phyloP scores from a whole-genome alignment of 257 asterid genomes.

The Jasminum sambac region DNA sequence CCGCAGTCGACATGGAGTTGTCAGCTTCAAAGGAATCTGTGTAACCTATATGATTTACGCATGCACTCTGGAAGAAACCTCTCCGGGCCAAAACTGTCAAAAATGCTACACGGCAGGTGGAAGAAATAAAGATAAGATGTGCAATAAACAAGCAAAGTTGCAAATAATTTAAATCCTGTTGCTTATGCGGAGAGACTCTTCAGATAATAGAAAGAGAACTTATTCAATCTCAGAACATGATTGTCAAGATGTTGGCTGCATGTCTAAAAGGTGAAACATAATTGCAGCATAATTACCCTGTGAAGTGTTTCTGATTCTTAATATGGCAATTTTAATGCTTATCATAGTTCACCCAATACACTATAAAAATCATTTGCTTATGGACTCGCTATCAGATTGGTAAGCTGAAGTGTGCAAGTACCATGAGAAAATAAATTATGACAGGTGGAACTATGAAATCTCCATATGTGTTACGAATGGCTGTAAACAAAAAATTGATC shows the following conservation, averaged over 20 bases:
- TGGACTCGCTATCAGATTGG: conserved; percentile 13
- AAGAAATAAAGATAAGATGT: not conserved
- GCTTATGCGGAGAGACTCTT: not conserved
- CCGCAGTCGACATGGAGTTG: conserved; percentile 57
- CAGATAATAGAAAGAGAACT: conserved; percentile 10
- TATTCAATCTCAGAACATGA: conserved; percentile 1
- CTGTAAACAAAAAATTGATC: not conserved
- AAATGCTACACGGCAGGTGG: conserved; percentile 58
- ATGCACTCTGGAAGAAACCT: conserved; percentile 61
- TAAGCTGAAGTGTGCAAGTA: conserved; percentile 14
- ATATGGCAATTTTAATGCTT: conserved; percentile 13
- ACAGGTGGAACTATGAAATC: not conserved
- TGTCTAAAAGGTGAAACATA: conserved; percentile 14
- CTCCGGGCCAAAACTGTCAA: conserved; percentile 80
- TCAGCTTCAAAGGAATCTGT: conserved; percentile 47
- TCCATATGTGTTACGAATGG: not conserved
- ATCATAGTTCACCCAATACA: conserved; percentile 15
- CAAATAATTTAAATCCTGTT: conserved; percentile 5
- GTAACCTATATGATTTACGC: conserved; percentile 38
- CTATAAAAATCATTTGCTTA: conserved; percentile 21
- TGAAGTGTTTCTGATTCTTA: conserved; percentile 15
- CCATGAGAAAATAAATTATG: not conserved
- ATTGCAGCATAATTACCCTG: conserved; percentile 11
- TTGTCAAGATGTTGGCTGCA: conserved; percentile 9
- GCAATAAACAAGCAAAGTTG: conserved; percentile 17